Percentiles rank a stretch among this genome's conserved stretches.
These are phyloP conservation scores for Hypseocharis bilobata DNA, from an alignment of 441 rosid genomes.

Conservation along the genomic window DNA sequence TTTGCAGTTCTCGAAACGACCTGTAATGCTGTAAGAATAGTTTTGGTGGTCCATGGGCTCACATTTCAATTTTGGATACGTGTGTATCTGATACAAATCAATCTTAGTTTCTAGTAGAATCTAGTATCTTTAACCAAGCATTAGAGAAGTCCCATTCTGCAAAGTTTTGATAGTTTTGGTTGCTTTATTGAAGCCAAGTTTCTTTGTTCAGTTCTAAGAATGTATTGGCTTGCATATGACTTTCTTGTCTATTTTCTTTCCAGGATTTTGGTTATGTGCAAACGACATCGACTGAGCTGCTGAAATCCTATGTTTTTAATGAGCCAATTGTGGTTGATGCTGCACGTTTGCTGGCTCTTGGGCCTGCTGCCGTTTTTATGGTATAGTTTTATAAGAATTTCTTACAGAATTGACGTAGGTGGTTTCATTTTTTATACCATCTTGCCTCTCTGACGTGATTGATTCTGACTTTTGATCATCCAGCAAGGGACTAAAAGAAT, in stretches of 20 bases:
- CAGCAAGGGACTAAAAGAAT: constrained; percentile 93
- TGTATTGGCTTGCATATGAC: neutral
- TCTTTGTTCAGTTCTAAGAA: neutral
- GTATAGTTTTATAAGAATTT: constrained; percentile 28
- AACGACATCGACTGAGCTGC: constrained; percentile 67
- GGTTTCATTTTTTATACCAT: neutral
- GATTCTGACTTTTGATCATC: constrained; percentile 24
- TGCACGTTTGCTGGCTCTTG: constrained; percentile 69
- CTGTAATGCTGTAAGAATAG: neutral
- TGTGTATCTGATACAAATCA: neutral
- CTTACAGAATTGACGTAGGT: constrained; percentile 2
- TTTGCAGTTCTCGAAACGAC: neutral
- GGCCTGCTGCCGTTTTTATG: constrained; percentile 82
- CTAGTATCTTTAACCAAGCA: neutral
- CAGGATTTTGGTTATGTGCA: constrained; percentile 89
- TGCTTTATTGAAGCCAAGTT: neutral
- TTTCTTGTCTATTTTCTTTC: constrained; percentile 6
- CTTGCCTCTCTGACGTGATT: constrained; percentile 14
- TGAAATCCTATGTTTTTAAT: constrained; percentile 61
- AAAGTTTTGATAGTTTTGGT: neutral
- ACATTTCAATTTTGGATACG: constrained; percentile 1
- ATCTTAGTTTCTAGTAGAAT: neutral
- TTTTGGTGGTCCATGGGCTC: neutral
- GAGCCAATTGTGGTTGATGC: constrained; percentile 82
- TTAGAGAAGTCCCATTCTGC: neutral